phyloP scores from a whole-genome alignment of 495 filamentous ascomycete species.

The Cudoniella acicularis region DNA sequence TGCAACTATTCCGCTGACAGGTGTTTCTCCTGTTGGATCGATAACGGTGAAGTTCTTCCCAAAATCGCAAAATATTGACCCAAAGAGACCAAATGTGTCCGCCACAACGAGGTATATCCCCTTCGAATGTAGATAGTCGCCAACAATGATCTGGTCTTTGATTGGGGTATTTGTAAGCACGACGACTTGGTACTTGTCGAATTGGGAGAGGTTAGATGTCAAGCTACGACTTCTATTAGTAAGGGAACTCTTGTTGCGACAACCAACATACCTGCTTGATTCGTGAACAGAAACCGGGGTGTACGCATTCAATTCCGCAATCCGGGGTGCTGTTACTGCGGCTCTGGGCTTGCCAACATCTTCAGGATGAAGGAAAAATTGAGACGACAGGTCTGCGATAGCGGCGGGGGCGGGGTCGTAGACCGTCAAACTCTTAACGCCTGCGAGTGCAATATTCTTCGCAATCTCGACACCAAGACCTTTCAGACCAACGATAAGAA shows the following conservation, averaged over 20 bases:
- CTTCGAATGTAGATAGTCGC: constrained; percentile 89
- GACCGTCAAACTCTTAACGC: constrained; percentile 78
- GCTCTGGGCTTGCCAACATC: constrained; percentile 94
- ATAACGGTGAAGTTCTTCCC: constrained; percentile 87
- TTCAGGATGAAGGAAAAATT: constrained; percentile 87
- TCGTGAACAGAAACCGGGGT: constrained; percentile 80
- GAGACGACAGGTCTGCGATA: constrained; percentile 85
- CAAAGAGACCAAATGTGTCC: constrained; percentile 91
- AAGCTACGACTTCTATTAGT: constrained; percentile 22
- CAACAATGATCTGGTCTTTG: constrained; percentile 72
- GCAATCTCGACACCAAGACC: constrained; percentile 97
- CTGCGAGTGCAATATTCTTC: constrained; percentile 97
- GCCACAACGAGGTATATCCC: constrained; percentile 84
- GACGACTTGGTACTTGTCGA: constrained; percentile 86
- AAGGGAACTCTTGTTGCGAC: background rate
- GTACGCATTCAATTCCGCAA: constrained; percentile 94
- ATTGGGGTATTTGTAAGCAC: constrained; percentile 84
- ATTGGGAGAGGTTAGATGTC: constrained; percentile 61
- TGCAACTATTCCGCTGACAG: constrained; percentile 84
- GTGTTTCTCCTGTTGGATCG: constrained; percentile 87
- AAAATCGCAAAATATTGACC: constrained; percentile 95
- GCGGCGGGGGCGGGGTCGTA: constrained; percentile 77
- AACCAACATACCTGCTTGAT: constrained; percentile 32
- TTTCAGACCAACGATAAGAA: constrained; percentile 87
- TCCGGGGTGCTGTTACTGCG: constrained; percentile 77